Evolutionary conservation across 441 rosid species (phyloP), one percentile per base, ranked within the genome.

Genomic region (Populus trichocarpa): DNA sequence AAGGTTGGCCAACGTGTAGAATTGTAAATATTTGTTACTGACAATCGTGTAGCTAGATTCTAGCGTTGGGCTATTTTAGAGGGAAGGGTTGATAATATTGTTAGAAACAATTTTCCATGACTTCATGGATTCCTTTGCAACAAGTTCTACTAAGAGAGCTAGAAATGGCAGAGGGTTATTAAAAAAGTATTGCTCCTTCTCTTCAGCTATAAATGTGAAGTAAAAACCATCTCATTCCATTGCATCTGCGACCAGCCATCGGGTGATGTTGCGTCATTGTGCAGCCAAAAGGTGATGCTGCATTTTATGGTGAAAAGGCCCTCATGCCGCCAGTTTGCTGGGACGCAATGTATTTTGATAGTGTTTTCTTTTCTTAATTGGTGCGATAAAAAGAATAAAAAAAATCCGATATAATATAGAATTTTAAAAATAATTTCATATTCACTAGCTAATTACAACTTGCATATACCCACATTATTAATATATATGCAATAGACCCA

Each of bases 1-100:
- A 73, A 63, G 10, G 23, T 73, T 5, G 75, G 67, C 53, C 74
- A 67, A 73, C 70, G 57, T 22, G 42, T 40, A 22, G 75, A 66
- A 38, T 59, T 73, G 83, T 84, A 83, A 84, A 83, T 83, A 76
- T 69, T 57, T 57, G n/a, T 16, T 6, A 18, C n/a, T 18, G 22
- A 53, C n/a, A 53, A 53, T 2, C 61, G 20, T 53, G 61, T 6
- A 53, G 72, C 70, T 73, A 84, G 6, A 18, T 13, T 53, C 61
- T 53, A 53, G n/a, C 20, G 61, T 18, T 82, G 6, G 87, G 81
- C 13, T 46, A 25, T 22, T 18, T 7, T 5, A 36, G 61, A 30
- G 63, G 63, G 61, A 22, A 66, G 26, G 46, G 40, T 23, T 63
- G 50, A 13, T 40, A 6, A 36, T 69, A 35, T 40, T 74, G 28